A percentile compares a stretch with the other conserved stretches of the same genome.
These are phyloP conservation scores for Prunella vulgaris DNA, from an alignment of 257 asterid genomes.

Conservation along the genomic window DNA sequence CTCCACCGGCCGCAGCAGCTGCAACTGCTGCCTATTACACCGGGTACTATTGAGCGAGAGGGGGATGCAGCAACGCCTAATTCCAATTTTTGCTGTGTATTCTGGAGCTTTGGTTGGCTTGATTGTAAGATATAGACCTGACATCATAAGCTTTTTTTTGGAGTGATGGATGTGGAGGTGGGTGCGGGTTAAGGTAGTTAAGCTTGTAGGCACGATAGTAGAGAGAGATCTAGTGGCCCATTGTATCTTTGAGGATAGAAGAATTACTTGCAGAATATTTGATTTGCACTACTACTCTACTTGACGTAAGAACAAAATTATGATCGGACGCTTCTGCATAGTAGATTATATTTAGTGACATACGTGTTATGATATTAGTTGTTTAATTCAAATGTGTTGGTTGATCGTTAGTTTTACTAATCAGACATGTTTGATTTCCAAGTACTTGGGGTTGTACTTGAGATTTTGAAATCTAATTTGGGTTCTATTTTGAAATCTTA, in stretches of 20 bases:
- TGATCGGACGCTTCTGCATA: neutral
- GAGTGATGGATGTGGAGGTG: neutral
- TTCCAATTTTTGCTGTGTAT: conserved; percentile 34
- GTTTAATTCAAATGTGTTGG: too few species aligned
- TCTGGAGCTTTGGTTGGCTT: conserved; percentile 15
- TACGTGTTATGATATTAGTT: too few species aligned
- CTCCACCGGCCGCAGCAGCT: conserved; percentile 34
- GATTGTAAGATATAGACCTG: conserved; percentile 17
- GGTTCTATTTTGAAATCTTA: too few species aligned
- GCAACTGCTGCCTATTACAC: conserved; percentile 58
- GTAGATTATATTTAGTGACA: too few species aligned
- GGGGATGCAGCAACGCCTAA: neutral
- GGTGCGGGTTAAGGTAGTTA: neutral
- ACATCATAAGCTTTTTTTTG: conserved; percentile 5
- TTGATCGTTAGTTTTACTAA: too few species aligned
- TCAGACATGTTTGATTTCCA: too few species aligned
- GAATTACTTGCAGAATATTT: neutral
- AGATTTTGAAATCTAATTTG: too few species aligned
- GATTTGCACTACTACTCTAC: neutral
- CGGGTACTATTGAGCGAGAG: conserved; percentile 49
- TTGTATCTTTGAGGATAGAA: neutral
- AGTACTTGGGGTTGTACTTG: too few species aligned
- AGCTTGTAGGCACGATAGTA: neutral
- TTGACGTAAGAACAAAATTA: neutral
- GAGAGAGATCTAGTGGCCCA: neutral